A percentile compares a stretch with the other conserved stretches of the same genome.
phyloP scores from a whole-genome alignment of 192 early-diverging fungal species.

The Podila epigama region DNA sequence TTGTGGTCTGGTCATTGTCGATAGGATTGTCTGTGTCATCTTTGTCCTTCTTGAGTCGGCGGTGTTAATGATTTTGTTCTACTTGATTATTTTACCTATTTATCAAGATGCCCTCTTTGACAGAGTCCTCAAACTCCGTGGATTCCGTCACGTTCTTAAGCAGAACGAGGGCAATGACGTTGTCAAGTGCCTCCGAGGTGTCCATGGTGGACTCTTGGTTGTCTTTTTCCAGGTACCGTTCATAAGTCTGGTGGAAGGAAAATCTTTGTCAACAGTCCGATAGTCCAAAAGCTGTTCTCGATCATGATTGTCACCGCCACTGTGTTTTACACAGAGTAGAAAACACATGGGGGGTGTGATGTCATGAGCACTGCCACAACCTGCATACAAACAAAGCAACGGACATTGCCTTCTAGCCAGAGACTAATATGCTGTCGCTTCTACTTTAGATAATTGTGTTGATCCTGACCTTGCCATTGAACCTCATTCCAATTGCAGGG shows the following conservation, averaged over 20 bases:
- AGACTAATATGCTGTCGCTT: not conserved
- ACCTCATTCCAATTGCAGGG: constrained; percentile 27
- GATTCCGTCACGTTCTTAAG: constrained; percentile 53
- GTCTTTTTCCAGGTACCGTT: constrained; percentile 51
- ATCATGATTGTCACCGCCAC: no score
- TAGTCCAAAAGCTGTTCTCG: no score
- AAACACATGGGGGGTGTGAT: no score
- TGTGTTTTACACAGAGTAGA: no score
- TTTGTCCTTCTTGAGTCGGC: constrained; percentile 65
- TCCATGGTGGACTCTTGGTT: constrained; percentile 42
- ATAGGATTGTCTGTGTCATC: constrained; percentile 58
- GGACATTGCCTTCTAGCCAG: no score
- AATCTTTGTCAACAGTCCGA: no score
- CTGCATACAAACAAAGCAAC: no score
- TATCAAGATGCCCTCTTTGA: constrained; percentile 69
- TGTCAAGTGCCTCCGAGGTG: constrained; percentile 55
- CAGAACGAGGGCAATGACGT: constrained; percentile 49
- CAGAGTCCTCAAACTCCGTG: constrained; percentile 53
- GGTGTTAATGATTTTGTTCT: constrained; percentile 60
- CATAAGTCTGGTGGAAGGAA: no score
- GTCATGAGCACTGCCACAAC: no score
- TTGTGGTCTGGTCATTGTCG: no score
- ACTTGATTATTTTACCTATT: constrained; percentile 63
- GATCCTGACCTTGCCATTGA: constrained; percentile 31
- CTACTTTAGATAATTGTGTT: constrained; percentile 18